Conservation (phyloP, 148 eudicot genomes). For the Simmondsia chinensis region DNA sequence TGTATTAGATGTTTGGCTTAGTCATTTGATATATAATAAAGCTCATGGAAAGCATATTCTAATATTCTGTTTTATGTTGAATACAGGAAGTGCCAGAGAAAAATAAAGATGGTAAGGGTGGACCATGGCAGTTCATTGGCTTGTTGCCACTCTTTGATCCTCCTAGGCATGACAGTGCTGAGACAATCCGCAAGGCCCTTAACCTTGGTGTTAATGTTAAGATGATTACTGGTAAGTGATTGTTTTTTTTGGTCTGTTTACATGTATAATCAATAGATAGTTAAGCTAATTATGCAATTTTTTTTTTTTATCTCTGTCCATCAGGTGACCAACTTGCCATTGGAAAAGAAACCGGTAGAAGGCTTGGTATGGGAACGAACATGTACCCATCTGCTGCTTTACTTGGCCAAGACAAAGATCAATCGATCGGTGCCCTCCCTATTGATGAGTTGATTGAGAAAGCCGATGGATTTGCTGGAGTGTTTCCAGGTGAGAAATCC, state of each 20-base stretch:
- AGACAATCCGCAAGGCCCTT: conserved; percentile 23
- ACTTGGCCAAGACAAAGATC: conserved; percentile 24
- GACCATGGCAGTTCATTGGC: conserved; percentile 27
- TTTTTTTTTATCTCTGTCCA: neutral
- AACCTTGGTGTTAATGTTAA: conserved; percentile 31
- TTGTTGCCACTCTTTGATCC: conserved; percentile 29
- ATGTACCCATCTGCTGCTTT: conserved; percentile 33
- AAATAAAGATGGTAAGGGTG: conserved; percentile 22
- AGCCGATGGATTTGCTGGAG: too few species aligned
- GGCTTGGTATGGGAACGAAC: conserved; percentile 37
- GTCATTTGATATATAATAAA: neutral
- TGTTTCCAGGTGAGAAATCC: conserved; percentile 21
- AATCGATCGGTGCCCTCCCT: conserved; percentile 11
- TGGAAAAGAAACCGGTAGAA: conserved; percentile 28
- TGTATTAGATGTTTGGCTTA: neutral
- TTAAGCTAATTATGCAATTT: too few species aligned
- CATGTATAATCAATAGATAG: neutral
- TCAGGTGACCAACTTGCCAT: conserved; percentile 28
- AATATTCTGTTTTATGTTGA: neutral
- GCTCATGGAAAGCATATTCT: neutral
- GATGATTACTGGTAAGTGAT: conserved; percentile 20
- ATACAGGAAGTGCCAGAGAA: conserved; percentile 20
- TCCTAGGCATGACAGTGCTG: conserved; percentile 32
- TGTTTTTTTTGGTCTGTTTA: neutral
- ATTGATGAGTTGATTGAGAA: conserved; percentile 22